These are phyloP conservation scores for Amorphotheca resinae DNA, from an alignment of 495 filamentous ascomycete species.

Conservation along the genomic window DNA sequence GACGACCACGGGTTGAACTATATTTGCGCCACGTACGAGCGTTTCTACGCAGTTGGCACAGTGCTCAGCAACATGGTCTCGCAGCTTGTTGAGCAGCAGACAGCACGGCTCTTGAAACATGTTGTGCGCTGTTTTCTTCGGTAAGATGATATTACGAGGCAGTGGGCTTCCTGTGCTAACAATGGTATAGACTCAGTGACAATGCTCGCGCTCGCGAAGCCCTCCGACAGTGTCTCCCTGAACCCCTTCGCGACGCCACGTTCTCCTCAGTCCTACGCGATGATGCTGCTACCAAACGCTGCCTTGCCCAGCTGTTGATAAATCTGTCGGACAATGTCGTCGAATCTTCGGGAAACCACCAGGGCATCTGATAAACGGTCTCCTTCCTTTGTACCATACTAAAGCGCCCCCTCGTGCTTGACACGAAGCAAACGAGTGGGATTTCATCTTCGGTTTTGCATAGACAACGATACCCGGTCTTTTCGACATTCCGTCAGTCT, in stretches of 20 bases:
- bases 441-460: conserved; percentile 22
- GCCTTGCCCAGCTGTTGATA: conserved; percentile 89
- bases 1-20: conserved; percentile 97
- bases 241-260: conserved; percentile 90
- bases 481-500: conserved; percentile 15
- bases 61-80: conserved; percentile 98
- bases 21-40: conserved; percentile 97
- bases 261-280: conserved; percentile 94
- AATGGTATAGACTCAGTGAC: conserved; percentile 61
- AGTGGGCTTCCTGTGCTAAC: not conserved
- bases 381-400: conserved; percentile 17
- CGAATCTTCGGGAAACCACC: conserved; percentile 18
- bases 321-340: conserved; percentile 90
- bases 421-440: conserved; percentile 14
- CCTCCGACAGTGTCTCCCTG: conserved; percentile 89
- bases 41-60: conserved; percentile 98
- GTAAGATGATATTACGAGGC: conserved; percentile 35
- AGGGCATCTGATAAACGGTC: conserved; percentile 14
- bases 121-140: conserved; percentile 95
- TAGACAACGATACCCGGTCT: conserved; percentile 24
- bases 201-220: conserved; percentile 94
- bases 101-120: conserved; percentile 89
- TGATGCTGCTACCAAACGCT: conserved; percentile 96
- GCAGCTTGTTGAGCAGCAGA: conserved; percentile 95
- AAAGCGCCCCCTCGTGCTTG: conserved; percentile 8